phyloP scores from a whole-genome alignment of 371 early-diverging fungal species.

The Lichtheimia ramosa region DNA sequence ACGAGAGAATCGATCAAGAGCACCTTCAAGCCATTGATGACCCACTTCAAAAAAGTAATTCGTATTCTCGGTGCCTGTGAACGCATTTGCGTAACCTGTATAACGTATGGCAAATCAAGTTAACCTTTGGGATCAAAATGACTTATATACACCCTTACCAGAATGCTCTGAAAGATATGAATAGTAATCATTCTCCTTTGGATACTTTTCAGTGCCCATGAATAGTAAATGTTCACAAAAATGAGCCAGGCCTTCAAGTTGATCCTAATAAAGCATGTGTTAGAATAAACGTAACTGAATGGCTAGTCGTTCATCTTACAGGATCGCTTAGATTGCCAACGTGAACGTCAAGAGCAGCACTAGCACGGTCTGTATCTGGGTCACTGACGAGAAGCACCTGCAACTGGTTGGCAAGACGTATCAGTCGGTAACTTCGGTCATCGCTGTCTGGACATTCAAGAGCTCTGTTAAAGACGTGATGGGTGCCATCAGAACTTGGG shows the following conservation, averaged over 20 bases:
- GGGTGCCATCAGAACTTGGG: slow-evolving; percentile 12
- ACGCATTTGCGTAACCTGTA: slow-evolving; percentile 87
- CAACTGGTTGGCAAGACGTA: slow-evolving; percentile 75
- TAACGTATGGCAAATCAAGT: not conserved
- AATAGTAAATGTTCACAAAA: slow-evolving; percentile 98
- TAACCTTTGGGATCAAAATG: not conserved
- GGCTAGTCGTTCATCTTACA: slow-evolving; percentile 19
- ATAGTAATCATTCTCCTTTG: slow-evolving; percentile 90
- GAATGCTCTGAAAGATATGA: slow-evolving; percentile 84
- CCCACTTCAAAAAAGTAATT: slow-evolving; percentile 96
- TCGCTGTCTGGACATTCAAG: slow-evolving; percentile 64
- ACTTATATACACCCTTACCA: slow-evolving; percentile 45
- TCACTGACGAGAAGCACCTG: slow-evolving; percentile 80
- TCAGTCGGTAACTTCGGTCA: slow-evolving; percentile 71
- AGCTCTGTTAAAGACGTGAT: slow-evolving; percentile 22
- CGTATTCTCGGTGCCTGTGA: slow-evolving; percentile 83
- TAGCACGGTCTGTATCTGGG: slow-evolving; percentile 77
- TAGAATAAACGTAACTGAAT: not conserved
- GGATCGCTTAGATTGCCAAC: slow-evolving; percentile 85
- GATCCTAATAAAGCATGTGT: slow-evolving; percentile 26
- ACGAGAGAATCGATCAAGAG: slow-evolving; percentile 93
- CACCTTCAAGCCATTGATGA: slow-evolving; percentile 83
- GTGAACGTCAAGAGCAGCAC: slow-evolving; percentile 87
- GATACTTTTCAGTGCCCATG: slow-evolving; percentile 86
- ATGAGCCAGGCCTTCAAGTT: slow-evolving; percentile 94